Conservation (phyloP, 2,329 filamentous ascomycete species). For the Aureobasidium sp. region DNA sequence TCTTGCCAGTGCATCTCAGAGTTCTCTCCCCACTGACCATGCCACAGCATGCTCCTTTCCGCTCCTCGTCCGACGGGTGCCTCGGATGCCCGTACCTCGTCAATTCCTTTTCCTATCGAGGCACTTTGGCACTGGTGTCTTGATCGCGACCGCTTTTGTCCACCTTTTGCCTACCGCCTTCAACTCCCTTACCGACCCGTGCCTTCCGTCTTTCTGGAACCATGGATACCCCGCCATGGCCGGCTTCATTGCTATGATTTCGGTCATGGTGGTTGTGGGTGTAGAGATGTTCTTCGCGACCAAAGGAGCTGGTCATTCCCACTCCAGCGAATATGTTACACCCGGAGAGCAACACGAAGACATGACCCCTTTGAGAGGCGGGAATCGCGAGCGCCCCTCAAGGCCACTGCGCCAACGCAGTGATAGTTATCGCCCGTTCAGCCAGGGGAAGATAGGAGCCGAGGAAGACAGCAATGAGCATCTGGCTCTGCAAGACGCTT, state of each 20-base stretch:
- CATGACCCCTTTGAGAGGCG: neutral
- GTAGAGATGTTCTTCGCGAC: slow-evolving; percentile 86
- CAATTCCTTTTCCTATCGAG: slow-evolving; percentile 51
- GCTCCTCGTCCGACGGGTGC: slow-evolving; percentile 51
- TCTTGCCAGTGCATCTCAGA: neutral
- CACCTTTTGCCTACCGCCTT: slow-evolving; percentile 56
- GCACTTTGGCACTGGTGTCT: slow-evolving; percentile 50
- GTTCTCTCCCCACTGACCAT: neutral
- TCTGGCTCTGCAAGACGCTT: neutral
- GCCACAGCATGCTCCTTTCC: slow-evolving; percentile 51
- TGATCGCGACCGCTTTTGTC: slow-evolving; percentile 51
- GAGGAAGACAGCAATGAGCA: slow-evolving; percentile 1
- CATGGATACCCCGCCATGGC: slow-evolving; percentile 70
- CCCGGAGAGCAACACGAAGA: slow-evolving; percentile 15
- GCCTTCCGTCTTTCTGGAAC: slow-evolving; percentile 71
- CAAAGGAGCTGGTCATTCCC: slow-evolving; percentile 52
- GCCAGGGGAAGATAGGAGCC: slow-evolving; percentile 18
- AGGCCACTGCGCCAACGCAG: slow-evolving; percentile 6
- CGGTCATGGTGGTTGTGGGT: slow-evolving; percentile 72
- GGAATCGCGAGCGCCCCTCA: neutral
- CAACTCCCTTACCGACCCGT: slow-evolving; percentile 51
- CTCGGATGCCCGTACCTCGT: slow-evolving; percentile 50
- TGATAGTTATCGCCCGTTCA: slow-evolving; percentile 22
- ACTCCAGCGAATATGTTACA: slow-evolving; percentile 45
- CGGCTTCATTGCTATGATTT: slow-evolving; percentile 72